Evolutionary conservation across 441 rosid species (phyloP), one percentile per base, ranked within the genome.

Genomic region (Pelargonium cotyledonis): DNA sequence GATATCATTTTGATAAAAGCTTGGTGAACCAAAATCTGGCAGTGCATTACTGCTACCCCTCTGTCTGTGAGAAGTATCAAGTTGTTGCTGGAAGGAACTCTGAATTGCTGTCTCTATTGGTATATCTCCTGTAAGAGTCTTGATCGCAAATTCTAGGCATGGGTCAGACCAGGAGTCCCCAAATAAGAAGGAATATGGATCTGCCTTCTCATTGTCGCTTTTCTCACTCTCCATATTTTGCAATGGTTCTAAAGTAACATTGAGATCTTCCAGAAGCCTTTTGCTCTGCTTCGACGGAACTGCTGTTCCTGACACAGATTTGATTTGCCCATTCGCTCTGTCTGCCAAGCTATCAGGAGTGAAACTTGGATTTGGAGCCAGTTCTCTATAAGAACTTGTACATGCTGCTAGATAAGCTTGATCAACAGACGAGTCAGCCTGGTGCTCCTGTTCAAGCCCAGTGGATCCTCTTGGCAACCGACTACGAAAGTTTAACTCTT

Each of bases 71-170:
- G 72, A 76, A 43, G 73, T 12, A 40, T 51, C 66, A 35, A 38
- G 66, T 53, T 81, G 80, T 76, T 84, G 61, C 80, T 80, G 86
- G 63, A 83, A 75, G 85, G 73, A 80, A 75, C 60, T 76, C 68
- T 80, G 87, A 68, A 76, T 72, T 63, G 65, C 65, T 23, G 40
- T 23, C n/a, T 62, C 65, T 29, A 62, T 23, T 23, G 65, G 65
- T 62, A 62, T 62, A 2, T 29, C 65, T 21, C 65, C 65, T 62
- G 65, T 62, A 11, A 62, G 65, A 26, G 65, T 62, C 65, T 62
- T 62, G 65, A 62, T 19, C 26, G 65, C 65, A 23, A 62, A 62
- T 62, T 62, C 65, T 10, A 62, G 40, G 40, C 65, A 62, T 8
- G 65, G 65, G 16, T 62, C 65, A 19, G 40, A 10, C 65, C 65